Evolutionary conservation across 139 green algal species (phyloP), one percentile per base, ranked within the genome.

Genomic region (Pseudopediastrum boryanum): DNA sequence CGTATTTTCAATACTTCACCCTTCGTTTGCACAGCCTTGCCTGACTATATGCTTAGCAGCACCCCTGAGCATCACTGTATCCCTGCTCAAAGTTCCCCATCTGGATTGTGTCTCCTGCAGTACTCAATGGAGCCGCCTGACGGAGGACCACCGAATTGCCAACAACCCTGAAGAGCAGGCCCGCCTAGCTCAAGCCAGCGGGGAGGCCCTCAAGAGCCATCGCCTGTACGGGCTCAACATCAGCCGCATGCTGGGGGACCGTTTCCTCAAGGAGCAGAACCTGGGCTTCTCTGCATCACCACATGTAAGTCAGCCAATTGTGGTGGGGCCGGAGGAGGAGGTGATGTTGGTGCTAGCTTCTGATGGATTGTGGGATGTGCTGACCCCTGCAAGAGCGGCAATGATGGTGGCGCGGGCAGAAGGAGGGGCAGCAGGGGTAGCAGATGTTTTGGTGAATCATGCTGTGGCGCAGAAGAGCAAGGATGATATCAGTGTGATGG

Each of bases 321-420:
- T 29, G 52, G 23, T 64, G 36, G 54, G 36, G 19, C 36, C 41
- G 2, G 16, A 51, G 6, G 78, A 79, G 8, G 70, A 61, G 3
- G 80, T 67, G 4, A 61, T 86, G 56, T 58, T 91, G 12, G n/a
- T 91, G 8, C 31, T 88, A 42, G 87, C 87, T 3, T 83, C 58
- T 38, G 87, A 91, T 42, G 87, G 87, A 36, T 58, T 91, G 71
- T 91, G 87, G 87, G 87, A 91, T 63, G 87, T 89, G 13, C n/a
- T 89, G 38, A 38, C 66, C 2, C 75, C 85, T 67, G 76, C 79
- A n/a, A 35, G 69, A 1, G 84, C 73, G 16, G 81, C 68, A 12
- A 50, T 38, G 27, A 52, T 65, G 46, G 81, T 62, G 8, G 64
- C n/a, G 35, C 66, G 36, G 31, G 41, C 46, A 10, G 46, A 33